Conservation (phyloP, 495 filamentous ascomycete genomes). For the Pyronema omphalodes region DNA sequence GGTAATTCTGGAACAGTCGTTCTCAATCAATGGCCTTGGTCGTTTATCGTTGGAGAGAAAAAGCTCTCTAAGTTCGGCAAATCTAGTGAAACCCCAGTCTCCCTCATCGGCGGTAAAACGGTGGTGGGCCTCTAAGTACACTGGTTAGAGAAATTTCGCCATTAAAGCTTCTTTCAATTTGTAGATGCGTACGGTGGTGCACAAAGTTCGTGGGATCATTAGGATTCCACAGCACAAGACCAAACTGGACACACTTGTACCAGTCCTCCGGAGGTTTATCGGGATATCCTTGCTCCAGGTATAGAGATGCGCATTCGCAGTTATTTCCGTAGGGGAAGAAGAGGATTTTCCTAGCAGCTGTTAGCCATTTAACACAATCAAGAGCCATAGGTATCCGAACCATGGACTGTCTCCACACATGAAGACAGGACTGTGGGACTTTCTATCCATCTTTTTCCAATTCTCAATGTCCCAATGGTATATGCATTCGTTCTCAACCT, state of each 20-base stretch:
- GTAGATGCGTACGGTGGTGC: slow-evolving; percentile 36
- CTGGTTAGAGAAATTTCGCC: not conserved
- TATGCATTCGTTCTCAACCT: slow-evolving; percentile 46
- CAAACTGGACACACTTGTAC: slow-evolving; percentile 94
- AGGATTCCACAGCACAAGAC: slow-evolving; percentile 79
- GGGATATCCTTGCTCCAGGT: slow-evolving; percentile 82
- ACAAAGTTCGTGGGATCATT: slow-evolving; percentile 65
- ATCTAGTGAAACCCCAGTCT: slow-evolving; percentile 97
- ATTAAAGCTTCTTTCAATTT: not conserved
- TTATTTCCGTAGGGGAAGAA: slow-evolving; percentile 93
- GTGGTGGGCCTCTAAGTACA: slow-evolving; percentile 46
- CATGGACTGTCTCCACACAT: slow-evolving; percentile 75
- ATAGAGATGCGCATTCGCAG: slow-evolving; percentile 78
- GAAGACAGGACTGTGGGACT: slow-evolving; percentile 76
- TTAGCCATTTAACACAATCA: slow-evolving; percentile 1
- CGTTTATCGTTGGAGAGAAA: slow-evolving; percentile 48
- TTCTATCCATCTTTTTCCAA: slow-evolving; percentile 55
- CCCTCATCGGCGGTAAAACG: slow-evolving; percentile 88
- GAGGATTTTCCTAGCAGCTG: slow-evolving; percentile 54
- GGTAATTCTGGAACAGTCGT: slow-evolving; percentile 68
- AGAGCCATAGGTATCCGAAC: slow-evolving; percentile 26
- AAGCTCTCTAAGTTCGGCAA: slow-evolving; percentile 65
- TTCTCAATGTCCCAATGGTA: slow-evolving; percentile 73
- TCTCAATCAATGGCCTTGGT: slow-evolving; percentile 64
- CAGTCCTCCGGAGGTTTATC: slow-evolving; percentile 58